Evolutionary conservation across 2,329 filamentous ascomycete species (phyloP), one percentile per base, ranked within the genome.

Genomic region (Triangularia verruculosa): DNA sequence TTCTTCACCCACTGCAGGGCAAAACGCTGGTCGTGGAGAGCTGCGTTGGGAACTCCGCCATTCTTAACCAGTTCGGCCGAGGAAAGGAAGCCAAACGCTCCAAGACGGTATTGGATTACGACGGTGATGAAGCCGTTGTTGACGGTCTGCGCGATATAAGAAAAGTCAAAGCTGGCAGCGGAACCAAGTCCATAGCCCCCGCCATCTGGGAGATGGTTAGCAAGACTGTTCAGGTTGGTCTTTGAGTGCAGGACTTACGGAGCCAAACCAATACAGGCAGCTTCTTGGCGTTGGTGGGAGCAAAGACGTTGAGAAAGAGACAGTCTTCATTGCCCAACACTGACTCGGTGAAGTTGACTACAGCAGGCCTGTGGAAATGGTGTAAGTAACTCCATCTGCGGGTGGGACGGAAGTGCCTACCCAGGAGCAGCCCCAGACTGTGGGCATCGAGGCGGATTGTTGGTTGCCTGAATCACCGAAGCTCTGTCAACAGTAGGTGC

Each of bases 11-110:
- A 90, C 59, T 82, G 70, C 47, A 91, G 74, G 1, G 82, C 77
- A 12, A 83, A 79, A 9, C 84, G 78, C 74, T 89, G 86, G 69
- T 91, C 88, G 2, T 88, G 78, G 1, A 90, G 74, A 0, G 88
- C 88, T 1, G 77, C 84, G 70, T 90, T 90, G 24, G 27, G 22
- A 6, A 88, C 77, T 57, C 82, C 78, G 0, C 86, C 86, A 64
- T 84, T 74, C 11, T 76, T 72, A 9, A 89, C 77, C 5, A 47
- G 3, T 39, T 82, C 77, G 25, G 84, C 79, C 30, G 84, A 81
- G 0, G 85, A 81, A 1, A 90, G 77, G 67, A 89, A 90, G 0
- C 88, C 88, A 65, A 83, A 83, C 1, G 64, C 66, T 25, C 66
- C 66, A 11, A 68, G 59, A 15, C 70, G 68, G 61, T 71, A 72